A percentile compares a stretch with the other conserved stretches of the same genome.
Conservation (phyloP, 2,329 filamentous ascomycete species). For the Alternaria consortialis region DNA sequence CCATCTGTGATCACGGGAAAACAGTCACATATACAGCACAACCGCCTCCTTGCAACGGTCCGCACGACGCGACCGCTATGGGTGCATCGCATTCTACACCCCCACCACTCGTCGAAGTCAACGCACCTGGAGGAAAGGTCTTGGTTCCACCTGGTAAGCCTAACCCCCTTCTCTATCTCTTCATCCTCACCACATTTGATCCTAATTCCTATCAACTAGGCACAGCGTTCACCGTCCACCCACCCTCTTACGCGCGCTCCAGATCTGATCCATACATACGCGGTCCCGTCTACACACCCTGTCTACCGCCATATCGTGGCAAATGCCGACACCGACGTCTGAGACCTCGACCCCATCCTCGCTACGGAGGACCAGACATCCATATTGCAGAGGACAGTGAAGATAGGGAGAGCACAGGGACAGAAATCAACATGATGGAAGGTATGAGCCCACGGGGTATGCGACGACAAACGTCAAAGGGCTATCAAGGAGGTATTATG, state of each 20-base stretch:
- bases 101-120: conserved; percentile 35
- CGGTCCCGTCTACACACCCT: conserved; percentile 7
- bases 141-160: conserved; percentile 28
- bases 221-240: conserved; percentile 16
- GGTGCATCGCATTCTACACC: conserved; percentile 33
- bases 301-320: not conserved
- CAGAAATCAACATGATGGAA: not conserved
- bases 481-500: not conserved
- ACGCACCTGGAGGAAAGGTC: conserved; percentile 28
- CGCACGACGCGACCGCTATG: conserved; percentile 22
- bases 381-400: conserved; percentile 10
- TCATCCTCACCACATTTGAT: not conserved
- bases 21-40: not conserved
- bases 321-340: not conserved
- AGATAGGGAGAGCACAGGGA: conserved; percentile 8
- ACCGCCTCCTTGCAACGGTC: not conserved
- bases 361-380: conserved; percentile 1
- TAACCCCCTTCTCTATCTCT: not conserved
- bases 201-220: not conserved
- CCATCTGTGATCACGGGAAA: not conserved
- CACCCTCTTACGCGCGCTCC: not conserved
- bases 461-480: not conserved
- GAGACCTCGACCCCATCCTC: not conserved
- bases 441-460: conserved; percentile 2
- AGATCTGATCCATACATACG: not conserved